Evolutionary conservation across 208 protist species (phyloP).

Genomic region (Herpetomonas tarakana): DNA sequence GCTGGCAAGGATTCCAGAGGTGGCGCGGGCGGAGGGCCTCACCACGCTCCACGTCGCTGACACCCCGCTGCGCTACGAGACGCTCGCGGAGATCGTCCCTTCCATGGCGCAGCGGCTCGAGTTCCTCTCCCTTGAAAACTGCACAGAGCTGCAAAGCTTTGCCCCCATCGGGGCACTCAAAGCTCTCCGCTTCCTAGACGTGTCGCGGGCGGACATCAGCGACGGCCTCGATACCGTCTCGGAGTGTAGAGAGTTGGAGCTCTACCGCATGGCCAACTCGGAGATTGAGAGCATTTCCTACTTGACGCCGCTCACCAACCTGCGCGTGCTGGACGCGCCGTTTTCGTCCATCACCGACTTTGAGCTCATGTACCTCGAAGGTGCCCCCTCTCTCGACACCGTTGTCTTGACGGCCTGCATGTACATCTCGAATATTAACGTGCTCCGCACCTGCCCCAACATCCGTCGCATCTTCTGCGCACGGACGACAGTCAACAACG

Average conservation of each 20-base stretch:
- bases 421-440: conserved; percentile 76
- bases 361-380: conserved; percentile 54
- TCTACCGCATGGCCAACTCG: conserved; percentile 63
- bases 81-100: conserved; percentile 48
- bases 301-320: conserved; percentile 33
- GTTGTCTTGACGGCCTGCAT: conserved; percentile 66
- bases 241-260: conserved; percentile 53
- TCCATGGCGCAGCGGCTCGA: conserved; percentile 42
- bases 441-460: conserved; percentile 63
- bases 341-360: conserved; percentile 52
- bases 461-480: conserved; percentile 73
- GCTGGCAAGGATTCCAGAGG: conserved; percentile 33
- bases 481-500: conserved; percentile 58
- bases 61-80: conserved; percentile 55
- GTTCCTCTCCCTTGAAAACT: conserved; percentile 69
- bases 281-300: conserved; percentile 63
- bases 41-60: conserved; percentile 40
- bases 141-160: conserved; percentile 40
- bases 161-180: conserved; percentile 44
- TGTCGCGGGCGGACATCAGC: conserved; percentile 46
- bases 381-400: conserved; percentile 59
- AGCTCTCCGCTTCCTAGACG: conserved; percentile 68
- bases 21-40: conserved; percentile 26
- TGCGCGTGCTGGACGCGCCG: conserved; percentile 69
- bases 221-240: conserved; percentile 53